phyloP scores from a whole-genome alignment of 2,329 filamentous ascomycete species.

The Xylariaceae sp. region DNA sequence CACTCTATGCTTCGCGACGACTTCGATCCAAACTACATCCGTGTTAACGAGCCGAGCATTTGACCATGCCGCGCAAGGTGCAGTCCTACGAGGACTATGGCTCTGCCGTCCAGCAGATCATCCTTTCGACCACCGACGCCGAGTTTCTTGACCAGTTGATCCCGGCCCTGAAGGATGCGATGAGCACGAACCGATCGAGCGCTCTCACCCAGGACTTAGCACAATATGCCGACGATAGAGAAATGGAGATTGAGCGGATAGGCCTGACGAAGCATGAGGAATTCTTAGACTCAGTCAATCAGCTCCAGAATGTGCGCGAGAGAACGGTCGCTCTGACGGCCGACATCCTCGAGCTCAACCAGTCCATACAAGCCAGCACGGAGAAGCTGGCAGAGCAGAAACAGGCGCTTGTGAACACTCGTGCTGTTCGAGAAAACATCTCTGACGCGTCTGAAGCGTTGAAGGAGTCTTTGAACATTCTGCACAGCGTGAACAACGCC shows the following conservation, averaged over 20 bases:
- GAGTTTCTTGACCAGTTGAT: conserved; percentile 97
- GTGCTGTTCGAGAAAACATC: conserved; percentile 89
- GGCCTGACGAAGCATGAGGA: conserved; percentile 96
- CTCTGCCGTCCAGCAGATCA: conserved; percentile 60
- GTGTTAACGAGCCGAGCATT: neutral
- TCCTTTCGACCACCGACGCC: conserved; percentile 81
- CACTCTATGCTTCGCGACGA: neutral
- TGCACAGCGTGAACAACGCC: conserved; percentile 88
- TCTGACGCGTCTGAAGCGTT: conserved; percentile 85
- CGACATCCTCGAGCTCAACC: conserved; percentile 87
- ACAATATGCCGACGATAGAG: conserved; percentile 78
- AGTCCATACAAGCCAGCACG: conserved; percentile 91
- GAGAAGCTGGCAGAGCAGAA: conserved; percentile 94
- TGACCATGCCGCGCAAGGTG: conserved; percentile 29
- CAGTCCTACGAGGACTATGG: conserved; percentile 35
- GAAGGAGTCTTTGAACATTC: conserved; percentile 84
- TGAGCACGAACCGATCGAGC: conserved; percentile 64
- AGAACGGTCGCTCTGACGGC: conserved; percentile 82
- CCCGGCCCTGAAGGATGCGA: conserved; percentile 86
- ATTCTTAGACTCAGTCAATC: conserved; percentile 88
- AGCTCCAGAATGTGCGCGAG: conserved; percentile 85
- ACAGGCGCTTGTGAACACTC: conserved; percentile 85
- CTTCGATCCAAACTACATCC: neutral
- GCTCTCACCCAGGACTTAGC: conserved; percentile 73
- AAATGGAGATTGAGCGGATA: conserved; percentile 87